phyloP scores from a whole-genome alignment of 306 rosid genomes.

The Cicer pinnatifidum region DNA sequence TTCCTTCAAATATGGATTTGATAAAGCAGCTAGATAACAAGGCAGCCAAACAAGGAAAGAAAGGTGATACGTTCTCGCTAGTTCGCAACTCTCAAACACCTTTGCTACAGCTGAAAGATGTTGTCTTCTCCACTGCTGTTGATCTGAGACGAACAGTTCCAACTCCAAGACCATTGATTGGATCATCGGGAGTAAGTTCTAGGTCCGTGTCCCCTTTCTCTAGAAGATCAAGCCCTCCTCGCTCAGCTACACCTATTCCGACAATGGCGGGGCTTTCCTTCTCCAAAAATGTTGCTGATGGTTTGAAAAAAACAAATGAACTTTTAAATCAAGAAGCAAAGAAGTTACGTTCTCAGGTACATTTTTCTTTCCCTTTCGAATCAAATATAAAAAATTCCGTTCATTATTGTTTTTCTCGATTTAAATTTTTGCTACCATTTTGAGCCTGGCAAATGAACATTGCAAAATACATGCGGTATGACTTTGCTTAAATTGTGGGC shows the following conservation, averaged over 20 bases:
- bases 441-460: constrained; percentile 25
- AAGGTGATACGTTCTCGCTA: constrained; percentile 82
- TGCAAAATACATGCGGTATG: not conserved
- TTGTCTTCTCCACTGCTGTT: constrained; percentile 70
- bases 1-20: constrained; percentile 90
- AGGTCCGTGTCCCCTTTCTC: constrained; percentile 94
- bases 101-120: constrained; percentile 85
- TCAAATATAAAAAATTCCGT: constrained; percentile 12
- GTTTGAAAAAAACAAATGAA: constrained; percentile 91
- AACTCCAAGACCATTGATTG: constrained; percentile 75
- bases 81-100: constrained; percentile 77
- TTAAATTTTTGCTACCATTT: not conserved
- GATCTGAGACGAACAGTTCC: constrained; percentile 82
- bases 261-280: constrained; percentile 93
- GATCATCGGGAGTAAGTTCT: constrained; percentile 80
- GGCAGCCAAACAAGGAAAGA: constrained; percentile 96
- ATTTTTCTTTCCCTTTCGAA: constrained; percentile 35
- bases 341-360: constrained; percentile 80
- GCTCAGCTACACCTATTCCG: constrained; percentile 94
- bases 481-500: constrained; percentile 23
- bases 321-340: constrained; percentile 81
- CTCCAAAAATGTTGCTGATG: constrained; percentile 74
- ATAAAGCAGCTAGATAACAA: constrained; percentile 93
- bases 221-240: constrained; percentile 91
- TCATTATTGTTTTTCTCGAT: constrained; percentile 3